phyloP scores from a whole-genome alignment of 208 protist genomes.

The Acanthamoeba triangularis region DNA sequence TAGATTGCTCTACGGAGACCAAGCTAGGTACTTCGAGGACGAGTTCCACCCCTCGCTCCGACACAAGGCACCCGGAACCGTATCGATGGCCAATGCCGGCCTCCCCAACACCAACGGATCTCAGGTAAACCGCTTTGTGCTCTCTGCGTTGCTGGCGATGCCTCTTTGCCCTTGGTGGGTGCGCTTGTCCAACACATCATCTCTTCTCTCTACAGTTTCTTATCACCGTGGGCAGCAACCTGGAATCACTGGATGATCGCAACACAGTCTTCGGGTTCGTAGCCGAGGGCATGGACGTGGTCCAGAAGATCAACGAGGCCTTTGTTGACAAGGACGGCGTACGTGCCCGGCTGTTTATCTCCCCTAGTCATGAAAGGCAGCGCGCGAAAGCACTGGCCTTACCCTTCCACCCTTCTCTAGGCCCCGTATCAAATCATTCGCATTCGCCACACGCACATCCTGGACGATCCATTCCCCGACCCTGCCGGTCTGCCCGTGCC shows the following conservation, averaged over 20 bases:
- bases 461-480: slow-evolving; percentile 95
- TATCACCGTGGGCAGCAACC: slow-evolving; percentile 88
- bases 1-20: slow-evolving; percentile 87
- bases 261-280: slow-evolving; percentile 95
- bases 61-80: slow-evolving; percentile 85
- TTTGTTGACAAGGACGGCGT: slow-evolving; percentile 83
- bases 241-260: slow-evolving; percentile 92
- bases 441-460: slow-evolving; percentile 93
- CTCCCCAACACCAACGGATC: slow-evolving; percentile 90
- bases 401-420: background rate
- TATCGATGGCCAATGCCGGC: slow-evolving; percentile 91
- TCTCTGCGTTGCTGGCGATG: background rate
- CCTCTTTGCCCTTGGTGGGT: background rate
- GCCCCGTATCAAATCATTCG: slow-evolving; percentile 91
- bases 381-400: background rate
- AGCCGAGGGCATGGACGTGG: slow-evolving; percentile 87
- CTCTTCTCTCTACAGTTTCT: slow-evolving; percentile 90
- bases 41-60: slow-evolving; percentile 87
- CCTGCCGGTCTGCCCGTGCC: slow-evolving; percentile 79
- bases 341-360: background rate
- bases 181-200: too few relatives aligned
- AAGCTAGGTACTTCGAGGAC: slow-evolving; percentile 92
- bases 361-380: background rate
- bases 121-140: slow-evolving; percentile 77
- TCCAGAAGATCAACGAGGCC: slow-evolving; percentile 88